Percentiles rank a stretch among this genome's conserved stretches.
Conservation (phyloP, 169 alveolate genomes). For the Plasmodium knowlesi region DNA sequence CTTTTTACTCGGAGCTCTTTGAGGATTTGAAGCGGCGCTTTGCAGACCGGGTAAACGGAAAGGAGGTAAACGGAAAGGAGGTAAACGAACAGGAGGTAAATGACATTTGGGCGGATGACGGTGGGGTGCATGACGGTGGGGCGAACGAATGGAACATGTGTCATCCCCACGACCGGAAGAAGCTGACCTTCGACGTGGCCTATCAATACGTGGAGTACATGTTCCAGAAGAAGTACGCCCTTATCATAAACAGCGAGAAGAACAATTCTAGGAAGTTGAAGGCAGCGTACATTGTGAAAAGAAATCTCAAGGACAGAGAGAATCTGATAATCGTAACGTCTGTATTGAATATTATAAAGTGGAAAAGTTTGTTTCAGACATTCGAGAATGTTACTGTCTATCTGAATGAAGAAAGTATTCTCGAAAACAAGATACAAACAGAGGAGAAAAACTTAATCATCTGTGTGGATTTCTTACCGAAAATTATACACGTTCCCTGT, state of each 20-base stretch:
- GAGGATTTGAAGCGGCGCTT: slow-evolving; percentile 6
- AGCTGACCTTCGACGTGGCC: slow-evolving; percentile 5
- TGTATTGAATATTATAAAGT: slow-evolving; percentile 8
- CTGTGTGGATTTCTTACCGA: slow-evolving; percentile 69
- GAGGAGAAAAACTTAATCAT: slow-evolving; percentile 14
- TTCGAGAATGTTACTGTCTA: slow-evolving; percentile 20
- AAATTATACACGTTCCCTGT: slow-evolving; percentile 37
- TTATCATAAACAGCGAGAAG: slow-evolving; percentile 50
- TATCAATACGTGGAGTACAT: slow-evolving; percentile 10
- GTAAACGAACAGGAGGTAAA: no score
- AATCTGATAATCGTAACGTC: slow-evolving; percentile 55
- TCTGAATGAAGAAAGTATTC: slow-evolving; percentile 37
- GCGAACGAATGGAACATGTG: background rate
- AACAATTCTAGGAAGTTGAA: slow-evolving; percentile 55
- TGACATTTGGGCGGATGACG: no score
- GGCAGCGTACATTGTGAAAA: slow-evolving; percentile 51
- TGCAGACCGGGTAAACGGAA: no score
- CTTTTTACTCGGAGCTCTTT: slow-evolving; percentile 27
- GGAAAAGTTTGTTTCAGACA: slow-evolving; percentile 28
- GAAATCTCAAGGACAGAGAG: slow-evolving; percentile 23
- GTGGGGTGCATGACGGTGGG: background rate
- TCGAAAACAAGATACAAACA: background rate
- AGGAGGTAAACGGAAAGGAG: no score
- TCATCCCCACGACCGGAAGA: background rate
- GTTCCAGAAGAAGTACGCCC: slow-evolving; percentile 24